Percentiles rank a stretch among this genome's conserved stretches.
phyloP scores from a whole-genome alignment of 768 basidiomycete genomes.

The Coprinopsis sp. region DNA sequence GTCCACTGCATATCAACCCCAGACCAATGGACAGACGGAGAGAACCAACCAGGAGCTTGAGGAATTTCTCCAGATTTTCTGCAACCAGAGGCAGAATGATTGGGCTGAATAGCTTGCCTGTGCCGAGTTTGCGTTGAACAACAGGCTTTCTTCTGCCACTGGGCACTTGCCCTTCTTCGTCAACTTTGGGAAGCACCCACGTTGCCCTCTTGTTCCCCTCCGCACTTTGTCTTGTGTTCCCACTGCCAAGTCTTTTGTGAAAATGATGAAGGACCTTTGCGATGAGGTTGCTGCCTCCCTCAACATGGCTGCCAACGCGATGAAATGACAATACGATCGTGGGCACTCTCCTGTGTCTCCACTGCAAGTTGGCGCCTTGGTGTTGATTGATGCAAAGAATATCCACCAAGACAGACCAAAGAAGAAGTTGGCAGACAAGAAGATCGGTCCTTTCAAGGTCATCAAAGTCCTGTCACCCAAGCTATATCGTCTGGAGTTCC shows the following conservation, averaged over 20 bases:
- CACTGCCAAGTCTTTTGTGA: background rate
- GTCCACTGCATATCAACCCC: constrained; percentile 41
- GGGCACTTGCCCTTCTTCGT: background rate
- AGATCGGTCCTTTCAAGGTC: too few species aligned
- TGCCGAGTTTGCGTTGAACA: background rate
- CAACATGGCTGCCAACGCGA: too few species aligned
- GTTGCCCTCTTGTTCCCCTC: background rate
- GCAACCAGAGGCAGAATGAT: constrained; percentile 2
- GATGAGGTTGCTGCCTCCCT: too few species aligned
- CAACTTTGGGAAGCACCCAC: background rate
- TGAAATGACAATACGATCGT: too few species aligned
- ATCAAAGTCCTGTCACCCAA: too few species aligned
- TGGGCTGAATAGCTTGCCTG: background rate
- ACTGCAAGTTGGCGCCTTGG: too few species aligned
- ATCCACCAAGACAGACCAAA: too few species aligned
- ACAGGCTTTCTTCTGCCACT: background rate
- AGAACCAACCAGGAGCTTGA: constrained; percentile 26
- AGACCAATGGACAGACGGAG: constrained; percentile 26
- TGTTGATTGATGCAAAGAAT: too few species aligned
- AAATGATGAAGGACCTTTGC: too few species aligned
- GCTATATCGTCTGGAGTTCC: too few species aligned
- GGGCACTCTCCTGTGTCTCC: too few species aligned
- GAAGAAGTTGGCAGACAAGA: too few species aligned
- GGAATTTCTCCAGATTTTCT: background rate
- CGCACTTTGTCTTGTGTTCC: background rate